Percentiles rank a stretch among this genome's conserved stretches.
Evolutionary conservation across 1,284 basidiomycete genomes (phyloP).

Genomic region (Melampsora larici-populina): DNA sequence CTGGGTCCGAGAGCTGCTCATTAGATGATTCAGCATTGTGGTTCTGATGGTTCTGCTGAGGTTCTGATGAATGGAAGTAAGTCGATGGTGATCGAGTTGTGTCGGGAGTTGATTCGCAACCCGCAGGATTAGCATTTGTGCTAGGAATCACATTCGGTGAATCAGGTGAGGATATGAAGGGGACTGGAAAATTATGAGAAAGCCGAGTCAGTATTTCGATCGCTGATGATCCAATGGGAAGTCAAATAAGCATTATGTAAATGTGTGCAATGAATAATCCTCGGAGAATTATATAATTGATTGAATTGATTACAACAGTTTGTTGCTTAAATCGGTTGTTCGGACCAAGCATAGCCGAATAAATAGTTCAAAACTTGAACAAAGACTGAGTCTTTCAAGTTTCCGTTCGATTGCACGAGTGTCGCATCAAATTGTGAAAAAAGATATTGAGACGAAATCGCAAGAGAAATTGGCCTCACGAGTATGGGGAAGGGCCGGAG

Average conservation of each 20-base stretch:
- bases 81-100: neutral
- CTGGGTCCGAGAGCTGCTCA: neutral
- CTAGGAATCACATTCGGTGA: constrained; percentile 9
- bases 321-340: neutral
- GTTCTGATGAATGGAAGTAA: neutral
- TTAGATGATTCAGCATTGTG: neutral
- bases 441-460: neutral
- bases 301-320: neutral
- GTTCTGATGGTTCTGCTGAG: constrained; percentile 2
- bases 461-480: constrained; percentile 8
- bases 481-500: constrained; percentile 26
- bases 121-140: neutral
- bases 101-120: neutral
- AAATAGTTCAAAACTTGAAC: neutral
- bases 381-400: too few species aligned
- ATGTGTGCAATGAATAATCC: neutral
- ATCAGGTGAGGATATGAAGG: constrained; percentile 35
- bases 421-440: neutral
- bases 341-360: too few species aligned
- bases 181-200: constrained; percentile 4
- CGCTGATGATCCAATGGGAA: neutral
- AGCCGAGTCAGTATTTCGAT: neutral
- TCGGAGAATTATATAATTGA: neutral
- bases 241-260: neutral
- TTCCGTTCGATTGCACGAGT: neutral